Base-by-base conservation (phyloP, 106 monocot species). In the Acorus calamus region DNA sequence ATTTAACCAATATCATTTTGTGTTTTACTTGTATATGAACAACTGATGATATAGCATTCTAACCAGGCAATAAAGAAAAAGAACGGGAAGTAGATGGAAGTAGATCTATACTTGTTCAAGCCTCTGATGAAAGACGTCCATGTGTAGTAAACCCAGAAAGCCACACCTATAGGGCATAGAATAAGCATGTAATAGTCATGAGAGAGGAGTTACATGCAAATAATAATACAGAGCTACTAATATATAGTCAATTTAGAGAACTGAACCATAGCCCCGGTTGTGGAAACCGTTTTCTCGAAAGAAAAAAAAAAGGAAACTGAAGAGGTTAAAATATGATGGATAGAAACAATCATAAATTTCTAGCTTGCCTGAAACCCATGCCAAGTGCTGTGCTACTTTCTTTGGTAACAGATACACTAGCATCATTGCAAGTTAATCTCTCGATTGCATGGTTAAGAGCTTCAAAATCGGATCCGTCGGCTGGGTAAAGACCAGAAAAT, bases 391-490 rank as follows among this genome's bases (percentile, higher is more conserved):
- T 88, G 65, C 98, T 98, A 53, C 92, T 86, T 75, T 98, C 98
- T 67, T 98, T 98, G 48, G 78, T 69, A 71, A 86, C 88, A 53
- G 87, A 92, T 6, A 98, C 98, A 74, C 98, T 92, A 46, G 98
- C 92, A 91, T 98, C 98, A 76, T 98, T 98, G 75, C 98, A 98
- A 62, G 85, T 98, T 44, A 98, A 76, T 67, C 80, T 92, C 66
- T 98, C 98, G 72, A 98, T 98, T 45, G 98, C 98, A 79, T 88
- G 81, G 68, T 81, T 98, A 69, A 98, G 88, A 14, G 88, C 86
- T 61, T 92, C 98, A 85, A 98, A 98, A 73, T 98, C 98, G 53
- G 98, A 98, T 70, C 98, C 98, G 85, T 98, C 92, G 49, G 92
- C 98, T 46, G 98, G 98, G 81, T 98, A 98, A 77, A 98, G 82